Evolutionary conservation across 257 asterid genomes (phyloP).

Genomic region (Craterostigma plantagineum): DNA sequence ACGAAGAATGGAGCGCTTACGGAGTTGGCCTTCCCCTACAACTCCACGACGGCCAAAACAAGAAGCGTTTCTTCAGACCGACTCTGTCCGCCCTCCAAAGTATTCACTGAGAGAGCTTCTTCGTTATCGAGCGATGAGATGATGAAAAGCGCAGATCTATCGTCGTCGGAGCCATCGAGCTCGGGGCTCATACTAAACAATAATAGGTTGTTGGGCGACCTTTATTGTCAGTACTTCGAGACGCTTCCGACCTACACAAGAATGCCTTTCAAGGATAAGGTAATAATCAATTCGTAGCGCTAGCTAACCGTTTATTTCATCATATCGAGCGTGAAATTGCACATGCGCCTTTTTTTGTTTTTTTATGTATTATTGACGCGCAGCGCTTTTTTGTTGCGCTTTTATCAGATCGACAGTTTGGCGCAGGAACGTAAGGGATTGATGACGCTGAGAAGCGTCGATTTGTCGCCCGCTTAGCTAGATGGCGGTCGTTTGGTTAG

Average conservation of each 20-base stretch:
- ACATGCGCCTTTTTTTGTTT: no score
- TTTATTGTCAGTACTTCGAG: conserved; percentile 47
- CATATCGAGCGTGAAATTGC: no score
- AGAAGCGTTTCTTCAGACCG: conserved; percentile 71
- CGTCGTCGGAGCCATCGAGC: no score
- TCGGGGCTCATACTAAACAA: no score
- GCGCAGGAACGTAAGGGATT: conserved; percentile 38
- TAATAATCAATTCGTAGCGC: conserved; percentile 5
- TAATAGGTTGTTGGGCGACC: conserved; percentile 41
- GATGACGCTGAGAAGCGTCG: conserved; percentile 43
- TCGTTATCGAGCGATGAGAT: conserved; percentile 53
- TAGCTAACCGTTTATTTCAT: no score
- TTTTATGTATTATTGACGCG: not conserved
- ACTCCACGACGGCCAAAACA: conserved; percentile 42
- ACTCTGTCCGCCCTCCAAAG: conserved; percentile 90
- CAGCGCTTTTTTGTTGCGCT: conserved; percentile 4
- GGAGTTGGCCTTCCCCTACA: conserved; percentile 74
- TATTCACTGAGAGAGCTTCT: conserved; percentile 74
- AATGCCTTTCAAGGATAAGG: conserved; percentile 55
- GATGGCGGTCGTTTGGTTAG: conserved; percentile 79
- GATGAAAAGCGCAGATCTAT: conserved; percentile 39
- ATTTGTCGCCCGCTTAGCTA: conserved; percentile 82
- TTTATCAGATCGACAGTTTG: conserved; percentile 33
- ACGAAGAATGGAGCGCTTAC: conserved; percentile 88
- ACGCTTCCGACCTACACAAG: conserved; percentile 44